Evolutionary conservation across 768 basidiomycete species (phyloP).

Genomic region (Lactarius quietus): DNA sequence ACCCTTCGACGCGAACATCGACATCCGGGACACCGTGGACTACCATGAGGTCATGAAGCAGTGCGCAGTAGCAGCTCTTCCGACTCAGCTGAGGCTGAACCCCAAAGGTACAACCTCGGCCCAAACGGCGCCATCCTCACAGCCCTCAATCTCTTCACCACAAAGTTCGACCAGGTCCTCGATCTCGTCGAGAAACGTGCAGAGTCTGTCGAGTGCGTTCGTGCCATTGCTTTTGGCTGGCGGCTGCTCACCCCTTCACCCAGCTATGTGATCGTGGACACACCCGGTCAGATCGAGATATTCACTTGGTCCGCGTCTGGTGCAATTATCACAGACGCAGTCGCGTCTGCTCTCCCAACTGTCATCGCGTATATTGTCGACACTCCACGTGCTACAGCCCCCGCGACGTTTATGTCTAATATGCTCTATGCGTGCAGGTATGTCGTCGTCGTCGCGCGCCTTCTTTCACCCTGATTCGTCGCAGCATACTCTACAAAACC

Average conservation of each 20-base stretch:
- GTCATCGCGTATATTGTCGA: constrained; percentile 97
- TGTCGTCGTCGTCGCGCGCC: no score
- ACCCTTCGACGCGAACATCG: constrained; percentile 95
- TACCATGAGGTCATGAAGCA: constrained; percentile 99
- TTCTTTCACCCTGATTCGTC: no score
- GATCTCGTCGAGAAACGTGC: constrained; percentile 87
- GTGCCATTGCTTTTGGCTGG: no score
- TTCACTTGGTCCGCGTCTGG: constrained; percentile 99
- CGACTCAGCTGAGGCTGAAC: constrained; percentile 9
- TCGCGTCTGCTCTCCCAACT: constrained; percentile 89
- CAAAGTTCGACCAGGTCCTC: constrained; percentile 97
- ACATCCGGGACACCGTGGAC: constrained; percentile 96
- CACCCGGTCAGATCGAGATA: constrained; percentile 98
- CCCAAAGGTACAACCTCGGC: constrained; percentile 87
- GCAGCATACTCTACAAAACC: constrained; percentile 95
- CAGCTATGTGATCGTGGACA: constrained; percentile 94
- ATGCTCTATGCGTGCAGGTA: constrained; percentile 99
- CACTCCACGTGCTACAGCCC: constrained; percentile 89
- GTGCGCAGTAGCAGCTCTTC: constrained; percentile 52
- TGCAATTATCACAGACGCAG: constrained; percentile 95
- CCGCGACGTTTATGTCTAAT: constrained; percentile 99
- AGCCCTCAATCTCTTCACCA: constrained; percentile 95
- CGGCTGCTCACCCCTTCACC: neutral
- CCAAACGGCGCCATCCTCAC: constrained; percentile 98
- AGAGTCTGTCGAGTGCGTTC: constrained; percentile 77